Conservation (phyloP, 1,284 basidiomycete species). For the Ganoderma sinense region DNA sequence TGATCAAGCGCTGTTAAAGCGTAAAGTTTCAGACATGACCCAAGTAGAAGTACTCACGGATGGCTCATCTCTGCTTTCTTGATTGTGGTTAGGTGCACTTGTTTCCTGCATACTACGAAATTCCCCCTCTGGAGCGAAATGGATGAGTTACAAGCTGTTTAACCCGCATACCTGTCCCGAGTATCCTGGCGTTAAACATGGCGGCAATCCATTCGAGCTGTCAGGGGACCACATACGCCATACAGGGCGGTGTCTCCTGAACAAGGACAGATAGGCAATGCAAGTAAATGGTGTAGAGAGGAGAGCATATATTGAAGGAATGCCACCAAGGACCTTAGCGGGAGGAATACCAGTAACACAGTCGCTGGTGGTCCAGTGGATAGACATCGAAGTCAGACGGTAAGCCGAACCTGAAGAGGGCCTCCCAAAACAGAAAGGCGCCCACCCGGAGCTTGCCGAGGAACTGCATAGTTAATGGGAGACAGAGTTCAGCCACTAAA, state of each 20-base stretch:
- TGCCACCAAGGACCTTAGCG: background rate
- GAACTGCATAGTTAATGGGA: constrained; percentile 11
- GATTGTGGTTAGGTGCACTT: background rate
- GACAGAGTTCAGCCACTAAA: constrained; percentile 13
- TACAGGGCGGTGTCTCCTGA: background rate
- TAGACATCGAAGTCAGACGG: too few relatives aligned
- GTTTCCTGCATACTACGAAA: background rate
- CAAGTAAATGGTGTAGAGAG: background rate
- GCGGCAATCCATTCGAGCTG: background rate
- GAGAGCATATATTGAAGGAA: background rate
- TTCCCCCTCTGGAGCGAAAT: background rate
- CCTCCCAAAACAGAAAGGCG: background rate
- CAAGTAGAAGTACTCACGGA: background rate
- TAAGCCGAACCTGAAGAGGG: too few relatives aligned
- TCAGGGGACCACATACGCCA: background rate
- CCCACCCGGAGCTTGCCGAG: constrained; percentile 2
- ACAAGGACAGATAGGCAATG: background rate
- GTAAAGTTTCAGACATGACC: too few relatives aligned
- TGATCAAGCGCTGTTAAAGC: too few relatives aligned
- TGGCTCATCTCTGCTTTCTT: background rate
- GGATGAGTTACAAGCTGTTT: background rate
- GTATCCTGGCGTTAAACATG: background rate
- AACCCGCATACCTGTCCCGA: background rate
- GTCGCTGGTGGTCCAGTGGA: too few relatives aligned
- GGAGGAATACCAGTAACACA: background rate